Conservation (phyloP, 306 rosid genomes). For the Cicer chorassanicum region DNA sequence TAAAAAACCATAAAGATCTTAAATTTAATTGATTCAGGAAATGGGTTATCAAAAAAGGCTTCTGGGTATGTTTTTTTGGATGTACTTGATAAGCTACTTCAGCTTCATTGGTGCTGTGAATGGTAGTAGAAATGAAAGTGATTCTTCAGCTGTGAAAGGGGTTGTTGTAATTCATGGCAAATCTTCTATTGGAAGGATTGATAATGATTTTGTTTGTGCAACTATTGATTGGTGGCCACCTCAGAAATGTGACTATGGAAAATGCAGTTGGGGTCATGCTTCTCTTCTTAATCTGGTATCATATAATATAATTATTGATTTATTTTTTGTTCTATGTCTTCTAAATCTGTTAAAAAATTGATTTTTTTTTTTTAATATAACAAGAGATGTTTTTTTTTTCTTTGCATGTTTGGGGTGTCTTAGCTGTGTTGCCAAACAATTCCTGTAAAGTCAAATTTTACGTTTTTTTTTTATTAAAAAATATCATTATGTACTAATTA, state of each 20-base stretch:
- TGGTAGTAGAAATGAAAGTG: slow-evolving; percentile 38
- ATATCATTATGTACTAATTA: slow-evolving; percentile 16
- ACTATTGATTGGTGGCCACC: slow-evolving; percentile 99
- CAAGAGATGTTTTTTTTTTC: background rate
- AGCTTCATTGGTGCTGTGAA: slow-evolving; percentile 44
- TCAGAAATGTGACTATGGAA: slow-evolving; percentile 92
- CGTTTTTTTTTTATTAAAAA: background rate
- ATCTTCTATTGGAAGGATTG: slow-evolving; percentile 64
- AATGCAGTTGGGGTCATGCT: slow-evolving; percentile 87
- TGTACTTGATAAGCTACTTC: slow-evolving; percentile 46
- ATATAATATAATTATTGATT: slow-evolving; percentile 4
- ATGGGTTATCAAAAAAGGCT: slow-evolving; percentile 66
- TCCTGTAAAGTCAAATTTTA: slow-evolving; percentile 16
- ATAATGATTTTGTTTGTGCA: slow-evolving; percentile 87
- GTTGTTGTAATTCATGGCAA: slow-evolving; percentile 61
- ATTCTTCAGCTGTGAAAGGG: slow-evolving; percentile 49
- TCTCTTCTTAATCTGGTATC: slow-evolving; percentile 89
- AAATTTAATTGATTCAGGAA: slow-evolving; percentile 41
- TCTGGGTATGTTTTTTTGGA: slow-evolving; percentile 59
- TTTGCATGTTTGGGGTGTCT: slow-evolving; percentile 11
- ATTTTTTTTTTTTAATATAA: background rate
- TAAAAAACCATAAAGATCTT: slow-evolving; percentile 48
- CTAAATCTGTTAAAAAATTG: slow-evolving; percentile 20
- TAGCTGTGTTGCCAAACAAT: slow-evolving; percentile 37
- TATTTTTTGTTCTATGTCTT: slow-evolving; percentile 16